Base-by-base conservation (phyloP, 2,329 filamentous ascomycete genomes). In the Hypoxylon sp. region DNA sequence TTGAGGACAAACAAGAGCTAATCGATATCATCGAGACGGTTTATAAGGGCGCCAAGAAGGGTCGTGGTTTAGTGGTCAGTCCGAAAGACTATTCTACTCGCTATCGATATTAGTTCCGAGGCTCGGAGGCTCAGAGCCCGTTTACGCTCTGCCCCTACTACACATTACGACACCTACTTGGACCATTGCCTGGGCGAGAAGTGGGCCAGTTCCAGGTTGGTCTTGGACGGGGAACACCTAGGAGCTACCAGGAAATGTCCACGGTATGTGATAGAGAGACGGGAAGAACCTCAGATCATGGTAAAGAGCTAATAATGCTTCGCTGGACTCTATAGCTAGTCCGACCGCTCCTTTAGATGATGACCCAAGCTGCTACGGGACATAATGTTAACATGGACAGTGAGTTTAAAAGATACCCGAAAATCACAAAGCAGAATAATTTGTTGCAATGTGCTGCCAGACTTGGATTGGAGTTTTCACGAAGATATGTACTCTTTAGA, bases 1-100 rank as follows among this genome's bases (percentile, higher is more conserved):
- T 97, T 56, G 94, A 98, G 81, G 95, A 99, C 77, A 98, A 99
- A 82, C 95, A 98, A 79, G 96, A 99, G 82, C 84, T 99, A 75
- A 97, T 99, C 75, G 96, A 99, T 81, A 99, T 99, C 71, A 90
- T 98, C 76, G 96, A 99, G 85, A 97, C 94, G 3, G 94, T 99
- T 67, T 99, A 98, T 78, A 90, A 94, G 63, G 96, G 96, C n/a
- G 96, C 96, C 30, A 98, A 97, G 86, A 99, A 99, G 83, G 96
- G 96, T 0, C 86, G 95, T 56, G 96, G 96, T 91, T 82, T 99
- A 73, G 96, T 99, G 41, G 94, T 98, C 71, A 97, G 93, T 76
- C 96, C 95, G 0, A 99, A 98, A 84, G 94, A 89, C 77, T 84
- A 81, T 71, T 75, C 71, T 37, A 65, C 73, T 0, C 70, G 74